Base-by-base conservation (phyloP, 345 rosid genomes). In the Corchorus capsularis region DNA sequence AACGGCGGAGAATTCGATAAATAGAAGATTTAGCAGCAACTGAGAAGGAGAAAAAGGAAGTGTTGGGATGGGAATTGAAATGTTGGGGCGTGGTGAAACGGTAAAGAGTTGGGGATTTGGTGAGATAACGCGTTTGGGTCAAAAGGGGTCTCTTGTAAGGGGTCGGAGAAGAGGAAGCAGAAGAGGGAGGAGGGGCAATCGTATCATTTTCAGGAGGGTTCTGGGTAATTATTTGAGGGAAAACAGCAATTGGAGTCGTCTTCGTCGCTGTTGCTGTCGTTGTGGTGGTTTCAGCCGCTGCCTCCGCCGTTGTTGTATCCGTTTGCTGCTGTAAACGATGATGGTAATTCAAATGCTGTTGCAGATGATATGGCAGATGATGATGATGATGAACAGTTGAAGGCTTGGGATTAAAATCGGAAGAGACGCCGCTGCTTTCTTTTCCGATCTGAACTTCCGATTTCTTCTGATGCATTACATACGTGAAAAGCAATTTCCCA, bases 341-440 rank as follows among this genome's bases (percentile, higher is more conserved):
- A 2, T 71, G 71, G n/a, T 41, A 78, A 52, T 75, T 49, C 13
- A 60, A 69, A 17, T 49, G 67, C 3, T 34, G 71, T 4, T 16
- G 35, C 0, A 16, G 63, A 10, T 57, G 75, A 72, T 13, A 13
- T 34, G 65, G 74, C 13, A 76, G 76, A 63, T 45, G 67, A 9
- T 63, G 83, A 19, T 60, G 79, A 47, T 78, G 83, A 55, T 75
- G 78, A 68, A 80, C 72, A 61, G 83, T 66, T 4, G 79, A 70
- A 5, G 92, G 94, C 45, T 87, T 84, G 0, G 96, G 97, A 50
- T 88, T 90, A 80, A 79, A 94, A 94, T 89, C 98, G 97, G 97
- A 94, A 90, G 98, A 93, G 94, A 94, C 79, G 97, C 98, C 98
- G 87, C 77, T 87, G 94, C 97, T 94, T 90, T 94, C 98, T 91